A percentile compares a stretch with the other conserved stretches of the same genome.
phyloP scores from a whole-genome alignment of 1,139 yeast species.

The Candida sp. region DNA sequence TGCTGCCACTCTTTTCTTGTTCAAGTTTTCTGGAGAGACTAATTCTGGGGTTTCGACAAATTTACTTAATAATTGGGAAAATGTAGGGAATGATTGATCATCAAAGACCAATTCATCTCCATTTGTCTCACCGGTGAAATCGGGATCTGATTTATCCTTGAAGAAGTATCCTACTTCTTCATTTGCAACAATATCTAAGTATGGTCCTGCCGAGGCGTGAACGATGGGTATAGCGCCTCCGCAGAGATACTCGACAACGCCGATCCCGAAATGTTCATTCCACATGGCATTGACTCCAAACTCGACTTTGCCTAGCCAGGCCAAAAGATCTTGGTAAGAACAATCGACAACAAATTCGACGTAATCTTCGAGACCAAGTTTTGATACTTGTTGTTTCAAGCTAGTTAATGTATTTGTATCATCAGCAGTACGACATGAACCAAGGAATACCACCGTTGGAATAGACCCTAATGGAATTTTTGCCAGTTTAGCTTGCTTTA shows the following conservation, averaged over 20 bases:
- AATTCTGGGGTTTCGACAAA: slow-evolving; percentile 39
- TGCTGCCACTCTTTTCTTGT: slow-evolving; percentile 50
- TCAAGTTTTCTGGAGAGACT: slow-evolving; percentile 29
- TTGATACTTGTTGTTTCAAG: slow-evolving; percentile 44
- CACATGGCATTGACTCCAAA: slow-evolving; percentile 97
- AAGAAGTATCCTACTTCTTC: slow-evolving; percentile 71
- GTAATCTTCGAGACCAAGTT: slow-evolving; percentile 42
- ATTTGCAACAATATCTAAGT: slow-evolving; percentile 67
- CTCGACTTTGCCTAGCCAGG: slow-evolving; percentile 54
- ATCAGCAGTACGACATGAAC: slow-evolving; percentile 71
- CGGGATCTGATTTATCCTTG: slow-evolving; percentile 51
- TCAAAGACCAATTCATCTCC: slow-evolving; percentile 14
- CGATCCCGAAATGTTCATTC: slow-evolving; percentile 99
- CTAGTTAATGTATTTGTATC: slow-evolving; percentile 61
- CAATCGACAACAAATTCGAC: slow-evolving; percentile 77
- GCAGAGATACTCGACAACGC: slow-evolving; percentile 90
- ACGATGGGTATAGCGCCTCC: slow-evolving; percentile 85
- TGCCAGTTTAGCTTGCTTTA: slow-evolving; percentile 18
- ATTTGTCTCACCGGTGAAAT: slow-evolving; percentile 44
- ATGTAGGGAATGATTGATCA: slow-evolving; percentile 30
- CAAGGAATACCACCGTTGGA: slow-evolving; percentile 69
- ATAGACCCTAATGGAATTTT: slow-evolving; percentile 16
- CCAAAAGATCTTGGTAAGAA: slow-evolving; percentile 59
- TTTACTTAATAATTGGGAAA: slow-evolving; percentile 25
- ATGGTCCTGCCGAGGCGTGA: slow-evolving; percentile 94